Conservation (phyloP, 2,329 filamentous ascomycete genomes). For the Zasmidium cellare region DNA sequence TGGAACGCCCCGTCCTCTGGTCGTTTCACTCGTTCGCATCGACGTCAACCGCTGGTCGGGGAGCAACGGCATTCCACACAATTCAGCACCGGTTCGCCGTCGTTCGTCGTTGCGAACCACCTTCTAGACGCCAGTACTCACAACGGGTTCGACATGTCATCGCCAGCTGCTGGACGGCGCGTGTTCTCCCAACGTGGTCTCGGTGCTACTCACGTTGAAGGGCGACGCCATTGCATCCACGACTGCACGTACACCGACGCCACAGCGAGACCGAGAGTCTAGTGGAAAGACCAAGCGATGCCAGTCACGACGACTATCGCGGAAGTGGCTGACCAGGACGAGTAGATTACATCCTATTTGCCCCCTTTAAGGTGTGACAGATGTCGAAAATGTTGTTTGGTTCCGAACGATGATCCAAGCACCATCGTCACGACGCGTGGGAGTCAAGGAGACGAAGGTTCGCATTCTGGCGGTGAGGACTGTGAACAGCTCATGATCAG, state of each 20-base stretch:
- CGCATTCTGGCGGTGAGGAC: no score
- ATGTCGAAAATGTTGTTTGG: no score
- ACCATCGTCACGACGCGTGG: no score
- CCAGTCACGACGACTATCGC: neutral
- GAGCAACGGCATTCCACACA: neutral
- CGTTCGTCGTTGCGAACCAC: neutral
- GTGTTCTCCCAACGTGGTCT: neutral
- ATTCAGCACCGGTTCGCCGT: neutral
- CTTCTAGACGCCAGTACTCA: neutral
- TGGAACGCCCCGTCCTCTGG: neutral
- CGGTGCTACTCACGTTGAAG: neutral
- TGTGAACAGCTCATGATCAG: no score
- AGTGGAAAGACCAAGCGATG: neutral
- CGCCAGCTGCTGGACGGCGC: neutral
- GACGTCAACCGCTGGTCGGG: neutral
- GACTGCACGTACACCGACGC: neutral
- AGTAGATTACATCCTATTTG: no score
- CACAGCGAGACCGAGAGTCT: neutral
- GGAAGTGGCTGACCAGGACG: no score
- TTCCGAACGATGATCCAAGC: no score
- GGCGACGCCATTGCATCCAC: neutral
- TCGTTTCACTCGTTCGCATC: neutral
- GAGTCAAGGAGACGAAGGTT: no score
- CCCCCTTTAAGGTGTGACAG: no score
- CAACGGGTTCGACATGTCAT: neutral